phyloP scores from a whole-genome alignment of 2,329 filamentous ascomycete species.

The Cladophialophora carrionii region DNA sequence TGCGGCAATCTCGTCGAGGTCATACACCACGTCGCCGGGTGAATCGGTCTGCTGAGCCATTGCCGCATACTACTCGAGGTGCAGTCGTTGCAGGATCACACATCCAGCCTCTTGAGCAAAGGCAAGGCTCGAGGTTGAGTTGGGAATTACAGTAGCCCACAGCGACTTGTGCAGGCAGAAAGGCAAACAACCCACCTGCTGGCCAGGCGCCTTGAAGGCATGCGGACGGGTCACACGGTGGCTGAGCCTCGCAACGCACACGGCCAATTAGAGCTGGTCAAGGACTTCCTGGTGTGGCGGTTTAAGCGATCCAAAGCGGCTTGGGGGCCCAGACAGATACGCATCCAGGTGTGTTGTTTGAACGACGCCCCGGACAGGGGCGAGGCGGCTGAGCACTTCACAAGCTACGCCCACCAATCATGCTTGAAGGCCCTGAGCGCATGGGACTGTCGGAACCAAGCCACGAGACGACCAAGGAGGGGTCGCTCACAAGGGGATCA shows the following conservation, averaged over 20 bases:
- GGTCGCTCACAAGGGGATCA: no score
- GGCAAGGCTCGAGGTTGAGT: not conserved
- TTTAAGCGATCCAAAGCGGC: not conserved
- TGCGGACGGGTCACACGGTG: not conserved
- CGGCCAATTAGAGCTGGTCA: not conserved
- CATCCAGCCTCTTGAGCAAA: not conserved
- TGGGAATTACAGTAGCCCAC: no score
- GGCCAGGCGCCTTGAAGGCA: slow-evolving; percentile 1
- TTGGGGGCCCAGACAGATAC: not conserved
- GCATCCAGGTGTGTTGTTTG: not conserved
- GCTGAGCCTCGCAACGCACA: not conserved
- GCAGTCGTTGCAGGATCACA: not conserved
- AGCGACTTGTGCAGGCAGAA: not conserved
- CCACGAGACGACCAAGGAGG: not conserved
- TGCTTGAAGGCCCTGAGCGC: not conserved
- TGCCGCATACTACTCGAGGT: not conserved
- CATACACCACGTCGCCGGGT: slow-evolving; percentile 21
- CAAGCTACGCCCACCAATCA: not conserved
- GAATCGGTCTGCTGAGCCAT: slow-evolving; percentile 1
- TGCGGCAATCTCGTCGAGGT: slow-evolving; percentile 46
- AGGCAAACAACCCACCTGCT: not conserved
- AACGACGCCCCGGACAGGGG: not conserved
- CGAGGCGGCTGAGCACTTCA: not conserved
- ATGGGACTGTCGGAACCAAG: not conserved
- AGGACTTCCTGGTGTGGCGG: not conserved